Evolutionary conservation across 768 basidiomycete species (phyloP).

Genomic region (Mycena pura): DNA sequence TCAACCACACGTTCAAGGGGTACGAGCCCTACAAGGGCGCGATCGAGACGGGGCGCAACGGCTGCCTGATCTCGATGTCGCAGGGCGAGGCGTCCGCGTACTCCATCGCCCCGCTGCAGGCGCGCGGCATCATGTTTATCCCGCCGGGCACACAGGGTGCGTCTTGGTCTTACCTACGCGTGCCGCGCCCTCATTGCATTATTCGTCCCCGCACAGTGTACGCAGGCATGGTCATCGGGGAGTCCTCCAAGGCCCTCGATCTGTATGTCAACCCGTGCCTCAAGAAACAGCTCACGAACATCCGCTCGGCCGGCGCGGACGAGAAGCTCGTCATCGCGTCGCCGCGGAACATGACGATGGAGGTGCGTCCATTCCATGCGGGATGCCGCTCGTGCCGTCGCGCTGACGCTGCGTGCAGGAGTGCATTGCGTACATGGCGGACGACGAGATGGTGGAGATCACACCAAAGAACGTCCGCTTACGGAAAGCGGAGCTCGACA

Average conservation of each 20-base stretch:
- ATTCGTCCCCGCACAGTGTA: slow-evolving; percentile 41
- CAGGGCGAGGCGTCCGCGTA: slow-evolving; percentile 54
- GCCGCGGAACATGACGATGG: slow-evolving; percentile 50
- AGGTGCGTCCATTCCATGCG: slow-evolving; percentile 31
- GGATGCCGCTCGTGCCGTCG: neutral
- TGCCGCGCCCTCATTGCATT: neutral
- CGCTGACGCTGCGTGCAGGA: slow-evolving; percentile 22
- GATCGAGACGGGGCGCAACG: slow-evolving; percentile 56
- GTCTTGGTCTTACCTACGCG: slow-evolving; percentile 2
- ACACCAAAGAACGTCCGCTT: slow-evolving; percentile 50
- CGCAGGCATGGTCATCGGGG: slow-evolving; percentile 59
- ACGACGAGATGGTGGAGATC: slow-evolving; percentile 57
- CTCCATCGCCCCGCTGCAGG: slow-evolving; percentile 56
- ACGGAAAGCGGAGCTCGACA: slow-evolving; percentile 50
- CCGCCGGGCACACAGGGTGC: slow-evolving; percentile 49
- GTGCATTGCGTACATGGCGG: slow-evolving; percentile 54
- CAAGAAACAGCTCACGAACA: slow-evolving; percentile 58
- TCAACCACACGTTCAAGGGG: slow-evolving; percentile 59
- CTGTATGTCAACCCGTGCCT: slow-evolving; percentile 55
- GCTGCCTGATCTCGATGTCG: slow-evolving; percentile 54
- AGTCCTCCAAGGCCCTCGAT: slow-evolving; percentile 52
- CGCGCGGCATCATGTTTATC: slow-evolving; percentile 54
- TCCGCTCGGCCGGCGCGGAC: slow-evolving; percentile 54
- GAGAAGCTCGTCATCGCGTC: slow-evolving; percentile 57
- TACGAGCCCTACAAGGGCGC: slow-evolving; percentile 52